A percentile compares a stretch with the other conserved stretches of the same genome.
phyloP scores from a whole-genome alignment of 1,284 basidiomycete species.

The Coniferiporia sulphurascens region DNA sequence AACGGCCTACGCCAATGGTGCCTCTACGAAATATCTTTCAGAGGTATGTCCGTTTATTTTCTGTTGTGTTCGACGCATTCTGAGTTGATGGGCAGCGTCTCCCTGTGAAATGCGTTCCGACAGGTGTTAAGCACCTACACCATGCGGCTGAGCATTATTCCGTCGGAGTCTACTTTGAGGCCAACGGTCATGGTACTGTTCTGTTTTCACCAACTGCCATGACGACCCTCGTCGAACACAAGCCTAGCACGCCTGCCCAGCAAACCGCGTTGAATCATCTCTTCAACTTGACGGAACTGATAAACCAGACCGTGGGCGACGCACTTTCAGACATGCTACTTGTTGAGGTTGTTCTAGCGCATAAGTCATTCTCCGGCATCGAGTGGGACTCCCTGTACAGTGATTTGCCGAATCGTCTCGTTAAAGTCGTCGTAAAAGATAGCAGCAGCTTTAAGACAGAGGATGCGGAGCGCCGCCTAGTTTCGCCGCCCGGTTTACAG shows the following conservation, averaged over 20 bases:
- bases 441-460: slow-evolving; percentile 84
- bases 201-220: slow-evolving; percentile 81
- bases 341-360: slow-evolving; percentile 88
- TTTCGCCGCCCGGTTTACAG: slow-evolving; percentile 80
- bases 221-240: slow-evolving; percentile 52
- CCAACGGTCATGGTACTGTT: slow-evolving; percentile 98
- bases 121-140: slow-evolving; percentile 97
- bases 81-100: slow-evolving; percentile 52
- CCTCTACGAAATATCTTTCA: slow-evolving; percentile 88
- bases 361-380: slow-evolving; percentile 77
- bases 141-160: slow-evolving; percentile 94
- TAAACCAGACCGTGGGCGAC: slow-evolving; percentile 99
- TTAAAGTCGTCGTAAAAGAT: slow-evolving; percentile 90
- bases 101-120: slow-evolving; percentile 93
- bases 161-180: slow-evolving; percentile 98
- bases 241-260: slow-evolving; percentile 77
- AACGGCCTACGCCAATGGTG: slow-evolving; percentile 98
- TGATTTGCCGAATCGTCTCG: slow-evolving; percentile 94
- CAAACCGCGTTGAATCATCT: slow-evolving; percentile 77
- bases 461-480: slow-evolving; percentile 90
- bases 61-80: slow-evolving; percentile 2
- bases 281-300: slow-evolving; percentile 73
- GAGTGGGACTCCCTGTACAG: slow-evolving; percentile 95
- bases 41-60: slow-evolving; percentile 46
- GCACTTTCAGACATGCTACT: slow-evolving; percentile 95